phyloP scores from a whole-genome alignment of 768 basidiomycete species.

The Pleurotus giganteus region DNA sequence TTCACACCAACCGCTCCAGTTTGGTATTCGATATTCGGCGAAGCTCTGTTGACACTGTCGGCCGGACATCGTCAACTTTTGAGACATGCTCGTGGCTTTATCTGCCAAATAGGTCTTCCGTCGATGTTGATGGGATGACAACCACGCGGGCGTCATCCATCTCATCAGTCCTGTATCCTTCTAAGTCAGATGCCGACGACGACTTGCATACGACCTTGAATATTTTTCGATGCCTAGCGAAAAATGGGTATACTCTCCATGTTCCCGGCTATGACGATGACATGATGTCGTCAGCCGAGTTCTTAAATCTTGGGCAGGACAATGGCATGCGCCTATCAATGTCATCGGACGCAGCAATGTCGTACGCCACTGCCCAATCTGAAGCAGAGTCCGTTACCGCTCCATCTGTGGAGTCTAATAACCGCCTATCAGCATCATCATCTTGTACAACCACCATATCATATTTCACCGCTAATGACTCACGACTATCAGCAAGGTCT shows the following conservation, averaged over 20 bases:
- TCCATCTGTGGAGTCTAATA: too few relatives aligned
- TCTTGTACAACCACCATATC: too few relatives aligned
- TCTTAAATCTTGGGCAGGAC: background rate
- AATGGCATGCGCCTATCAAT: background rate
- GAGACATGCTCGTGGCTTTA: background rate
- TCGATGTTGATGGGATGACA: background rate
- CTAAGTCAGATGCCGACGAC: background rate
- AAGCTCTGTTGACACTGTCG: background rate
- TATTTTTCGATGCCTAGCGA: background rate
- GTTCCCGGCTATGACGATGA: background rate
- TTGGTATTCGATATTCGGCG: constrained; percentile 3
- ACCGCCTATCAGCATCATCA: too few relatives aligned
- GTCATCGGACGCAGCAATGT: background rate
- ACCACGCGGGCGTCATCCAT: background rate
- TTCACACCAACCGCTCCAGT: background rate
- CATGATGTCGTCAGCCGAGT: background rate
- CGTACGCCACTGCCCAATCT: too few relatives aligned
- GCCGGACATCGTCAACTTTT: background rate
- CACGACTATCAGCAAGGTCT: too few relatives aligned
- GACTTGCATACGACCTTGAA: background rate
- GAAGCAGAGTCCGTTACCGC: too few relatives aligned
- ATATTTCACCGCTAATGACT: too few relatives aligned
- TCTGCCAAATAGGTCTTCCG: background rate
- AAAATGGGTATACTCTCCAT: background rate
- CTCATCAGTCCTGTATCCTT: background rate